Evolutionary conservation across 306 rosid genomes (phyloP), one percentile per base, ranked within the genome.

Genomic region (Abrus pulchellus): DNA sequence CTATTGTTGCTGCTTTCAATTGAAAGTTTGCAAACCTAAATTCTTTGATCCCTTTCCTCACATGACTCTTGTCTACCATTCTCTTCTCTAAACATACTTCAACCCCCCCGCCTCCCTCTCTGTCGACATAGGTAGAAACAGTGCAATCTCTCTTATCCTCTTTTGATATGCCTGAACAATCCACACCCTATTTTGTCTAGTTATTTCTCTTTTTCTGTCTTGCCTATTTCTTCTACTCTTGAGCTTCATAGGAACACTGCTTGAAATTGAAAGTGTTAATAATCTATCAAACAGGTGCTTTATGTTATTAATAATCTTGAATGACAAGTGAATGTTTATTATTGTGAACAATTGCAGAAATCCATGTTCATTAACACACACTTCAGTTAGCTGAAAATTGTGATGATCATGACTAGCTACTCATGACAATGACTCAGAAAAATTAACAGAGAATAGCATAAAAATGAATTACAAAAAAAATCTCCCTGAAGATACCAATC

Each of bases 31-130:
- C 88, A 88, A 88, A 49, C 71, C 49, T 41, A 65, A 34, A 61
- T 36, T 11, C 70, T 14, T 64, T 45, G 8, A 65, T 65, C 50
- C 74, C 57, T 27, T 59, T 20, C 54, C 56, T 49, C 67, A 56
- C 76, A 73, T 72, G 66, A 75, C 52, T 54, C 30, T 9, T 82
- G 71, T 60, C 75, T 74, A 86, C 84, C 86, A 85, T 88, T 90
- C 84, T 64, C 41, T 64, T n/a, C 2, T 36, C 40, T 36, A 5
- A 9, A 34, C 49, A 57, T 10, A 61, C 62, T 85, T 82, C 86
- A 79, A 85, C 4, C 68, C 52, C 52, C 20, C 20, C 20, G 20
- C 20, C 55, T 49, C 55, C 1, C 32, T 38, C 33, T 14, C 2
- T 64, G 70, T 32, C 7, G 14, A 13, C 50, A 64, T 64, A 64